Conservation (phyloP, 2,329 filamentous ascomycete genomes). For the Pezicula radicicola region DNA sequence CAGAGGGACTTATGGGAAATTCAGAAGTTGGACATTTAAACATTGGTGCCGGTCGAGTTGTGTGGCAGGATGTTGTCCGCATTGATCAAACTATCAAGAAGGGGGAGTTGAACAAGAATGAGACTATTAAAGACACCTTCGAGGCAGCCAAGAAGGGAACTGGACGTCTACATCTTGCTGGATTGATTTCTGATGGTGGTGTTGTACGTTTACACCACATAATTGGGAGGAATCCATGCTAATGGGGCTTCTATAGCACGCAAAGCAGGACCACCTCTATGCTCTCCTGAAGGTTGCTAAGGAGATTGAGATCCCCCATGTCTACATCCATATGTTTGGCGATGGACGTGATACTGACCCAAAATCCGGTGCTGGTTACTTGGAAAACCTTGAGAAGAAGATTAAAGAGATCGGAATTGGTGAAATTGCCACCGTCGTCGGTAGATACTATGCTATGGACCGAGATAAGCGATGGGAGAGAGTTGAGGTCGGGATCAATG, state of each 20-base stretch:
- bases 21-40: constrained; percentile 98
- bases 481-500: constrained; percentile 85
- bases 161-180: constrained; percentile 87
- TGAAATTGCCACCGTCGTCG: constrained; percentile 88
- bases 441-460: constrained; percentile 98
- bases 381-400: constrained; percentile 80
- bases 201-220: constrained; percentile 53
- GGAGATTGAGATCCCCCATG: constrained; percentile 79
- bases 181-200: constrained; percentile 91
- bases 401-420: constrained; percentile 82
- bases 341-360: constrained; percentile 98
- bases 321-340: constrained; percentile 98
- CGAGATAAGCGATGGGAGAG: constrained; percentile 99
- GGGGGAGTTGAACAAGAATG: constrained; percentile 31
- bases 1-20: constrained; percentile 98
- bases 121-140: constrained; percentile 55
- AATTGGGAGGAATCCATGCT: constrained; percentile 4
- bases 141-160: constrained; percentile 80
- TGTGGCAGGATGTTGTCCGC: constrained; percentile 97
- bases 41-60: constrained; percentile 94
- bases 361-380: constrained; percentile 84
- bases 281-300: constrained; percentile 87
- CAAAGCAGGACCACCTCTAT: constrained; percentile 91
- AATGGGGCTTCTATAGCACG: constrained; percentile 54
- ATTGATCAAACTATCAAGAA: constrained; percentile 85